phyloP scores from a whole-genome alignment of 805 yeast species.

The Metschnikowia kofuensis region DNA sequence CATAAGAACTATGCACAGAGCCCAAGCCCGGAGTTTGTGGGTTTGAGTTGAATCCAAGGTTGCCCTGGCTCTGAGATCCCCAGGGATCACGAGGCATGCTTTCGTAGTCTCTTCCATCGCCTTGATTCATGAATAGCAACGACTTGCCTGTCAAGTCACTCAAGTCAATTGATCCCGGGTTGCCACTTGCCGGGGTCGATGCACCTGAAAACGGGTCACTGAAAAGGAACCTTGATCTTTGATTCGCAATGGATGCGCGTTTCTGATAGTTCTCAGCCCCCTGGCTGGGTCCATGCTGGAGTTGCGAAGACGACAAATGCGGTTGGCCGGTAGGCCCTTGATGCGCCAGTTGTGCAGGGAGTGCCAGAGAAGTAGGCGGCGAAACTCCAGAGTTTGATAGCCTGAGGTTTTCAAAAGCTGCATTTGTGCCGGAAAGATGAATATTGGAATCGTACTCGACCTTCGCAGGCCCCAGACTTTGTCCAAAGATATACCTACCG shows the following conservation, averaged over 20 bases:
- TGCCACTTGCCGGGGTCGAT: constrained; percentile 14
- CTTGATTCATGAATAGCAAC: constrained; percentile 43
- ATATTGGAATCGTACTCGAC: constrained; percentile 31
- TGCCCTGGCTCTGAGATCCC: constrained; percentile 18
- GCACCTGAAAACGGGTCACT: constrained; percentile 52
- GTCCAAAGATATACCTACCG: constrained; percentile 39
- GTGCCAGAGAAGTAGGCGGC: constrained; percentile 28
- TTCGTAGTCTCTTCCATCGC: constrained; percentile 47
- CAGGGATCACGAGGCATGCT: constrained; percentile 49
- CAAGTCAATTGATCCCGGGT: constrained; percentile 30
- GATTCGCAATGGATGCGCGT: constrained; percentile 54
- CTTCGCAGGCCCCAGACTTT: constrained; percentile 32
- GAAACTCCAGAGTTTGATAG: constrained; percentile 28
- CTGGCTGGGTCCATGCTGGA: constrained; percentile 11
- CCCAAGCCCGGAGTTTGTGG: constrained; percentile 40
- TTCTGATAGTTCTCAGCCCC: constrained; percentile 36
- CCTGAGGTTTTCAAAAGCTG: constrained; percentile 27
- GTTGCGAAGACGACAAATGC: constrained; percentile 1
- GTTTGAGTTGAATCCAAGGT: constrained; percentile 24
- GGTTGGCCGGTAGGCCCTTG: not conserved
- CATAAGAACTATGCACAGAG: constrained; percentile 12
- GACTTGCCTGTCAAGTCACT: constrained; percentile 41
- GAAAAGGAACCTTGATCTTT: constrained; percentile 66
- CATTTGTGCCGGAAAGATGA: constrained; percentile 16
- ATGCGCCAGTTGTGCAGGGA: constrained; percentile 1